Evolutionary conservation across 306 rosid species (phyloP), one percentile per base, ranked within the genome.

Genomic region (Sophora flavescens): DNA sequence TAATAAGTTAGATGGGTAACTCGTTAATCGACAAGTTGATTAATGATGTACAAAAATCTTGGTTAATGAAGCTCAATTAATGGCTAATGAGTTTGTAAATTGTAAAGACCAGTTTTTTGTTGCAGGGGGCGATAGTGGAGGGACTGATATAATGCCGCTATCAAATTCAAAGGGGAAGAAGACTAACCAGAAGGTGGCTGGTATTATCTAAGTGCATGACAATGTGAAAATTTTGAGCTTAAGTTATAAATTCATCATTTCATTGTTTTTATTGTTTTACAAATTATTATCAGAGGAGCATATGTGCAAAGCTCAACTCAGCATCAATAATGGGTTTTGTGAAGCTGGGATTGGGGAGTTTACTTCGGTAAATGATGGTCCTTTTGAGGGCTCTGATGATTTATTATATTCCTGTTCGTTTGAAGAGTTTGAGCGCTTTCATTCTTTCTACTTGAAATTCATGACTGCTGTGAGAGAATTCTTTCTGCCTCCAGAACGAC

Each of bases 141-240:
- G 75, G 65, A 63, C 80, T 35, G 82, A 84, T 50, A 78, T 67
- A 83, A 72, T 81, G 17, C 66, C 5, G 26, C 57, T 85, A 35
- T 72, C 78, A 10, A 79, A 63, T 35, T 72, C 78, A 12, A 79
- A 61, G 77, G 80, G 74, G 84, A 90, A 79, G 87, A 87, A 79
- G 87, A 87, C 87, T 73, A 86, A 71, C 82, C 86, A 68, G 91
- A 90, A 92, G 97, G 98, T 95, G 88, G 86, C 89, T 83, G 93
- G 93, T 93, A 90, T 84, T 85, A 77, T 83, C 83, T 89, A 45
- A 81, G 79, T 72, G 78, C 88, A 77, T 76, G 73, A 72, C 72
- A 56, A 61, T 80, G 26, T 59, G 63, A 18, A 53, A 78, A 47
- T 78, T 74, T 83, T 64, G 66, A 65, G 51, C 48, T 75, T 50